Base-by-base conservation (phyloP, 208 protist species). In the Porcisia hertigi region DNA sequence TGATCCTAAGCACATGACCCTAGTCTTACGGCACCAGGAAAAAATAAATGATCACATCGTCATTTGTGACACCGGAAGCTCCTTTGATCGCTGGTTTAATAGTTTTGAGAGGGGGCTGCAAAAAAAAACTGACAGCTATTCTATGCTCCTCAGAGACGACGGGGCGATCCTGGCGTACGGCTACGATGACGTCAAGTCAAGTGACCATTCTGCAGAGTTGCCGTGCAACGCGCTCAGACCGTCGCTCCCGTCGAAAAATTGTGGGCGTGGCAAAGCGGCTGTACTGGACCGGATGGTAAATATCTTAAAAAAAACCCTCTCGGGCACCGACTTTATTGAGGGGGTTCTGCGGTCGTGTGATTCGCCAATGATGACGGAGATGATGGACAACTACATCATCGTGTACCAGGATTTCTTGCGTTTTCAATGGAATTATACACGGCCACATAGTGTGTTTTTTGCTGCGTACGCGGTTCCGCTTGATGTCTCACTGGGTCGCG, bases 381-480 rank as follows among this genome's bases (percentile, higher is more conserved):
- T 67, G 60, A 47, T 84, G 34, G 57, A 65, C 62, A 69, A 82
- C 58, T 82, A 82, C 69, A 63, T 76, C 3, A 77, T 88, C 3
- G 71, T 83, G 41, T 86, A 82, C 63, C 77, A 92, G 66, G 80
- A 86, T 43, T 89, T 89, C 53, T 47, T 91, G 41, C 69, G 82
- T 14, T 87, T 91, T 69, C 64, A 58, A 34, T 73, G 49, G 25
- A 63, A 25, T 34, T 39, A 65, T 16, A 54, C 14, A 43, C 25
- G 25, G 58, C 25, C 73, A 14, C 72, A 86, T 55, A 72, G 76
- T n/a, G 55, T 81, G 45, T 92, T 88, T 53, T 82, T 92, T 71
- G 88, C 78, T 0, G 88, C 88, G 30, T 88, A 90, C 75, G 81
- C 78, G 41, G 89, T 84, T 34, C 85, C 83, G 25, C 77, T 89